Base-by-base conservation (phyloP, 2,329 filamentous ascomycete species). In the Beauveria varroae region DNA sequence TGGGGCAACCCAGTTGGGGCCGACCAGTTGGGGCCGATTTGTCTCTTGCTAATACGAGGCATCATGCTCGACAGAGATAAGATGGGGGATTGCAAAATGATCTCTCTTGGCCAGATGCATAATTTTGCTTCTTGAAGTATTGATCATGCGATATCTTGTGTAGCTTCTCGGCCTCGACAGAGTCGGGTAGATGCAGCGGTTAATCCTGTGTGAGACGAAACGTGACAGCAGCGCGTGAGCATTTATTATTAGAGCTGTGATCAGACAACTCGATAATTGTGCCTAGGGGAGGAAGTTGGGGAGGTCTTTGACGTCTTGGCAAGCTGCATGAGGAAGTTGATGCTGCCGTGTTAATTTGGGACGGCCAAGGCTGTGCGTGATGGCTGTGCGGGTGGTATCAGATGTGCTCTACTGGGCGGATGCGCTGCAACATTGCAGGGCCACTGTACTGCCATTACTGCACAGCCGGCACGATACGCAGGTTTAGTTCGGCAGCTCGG, bases 191-290 rank as follows among this genome's bases (percentile, higher is more conserved):
- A 24, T 24, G 41, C 20, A 16, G n/a, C 6, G 22, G n/a, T 24
- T 12, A 16, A 34, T 8, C 3, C n/a, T n/a, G 16, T 43, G 1
- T 24, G 5, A 18, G 22, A 24, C 16, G 37, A 12, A 46, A 26
- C 37, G 49, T 59, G 57, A 53, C 40, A 28, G 20, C 57, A 24
- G 18, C 57, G 57, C 49, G 57, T 59, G 57, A 46, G 28, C 57
- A 53, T 5, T 28, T 24, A n/a, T 24, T 2, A 51, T 18, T 9
- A 7, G 9, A 7, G 14, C 30, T 26, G 8, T 47, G 22, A 4
- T 10, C 7, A n/a, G 34, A 12, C 2, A 12, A 20, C 6, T 57
- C 10, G 10, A 26, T 16, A 47, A 9, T 6, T 26, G 6, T 30
- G 20, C 24, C 41, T 16, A n/a, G 26, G 6, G n/a, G 24, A 14